These are phyloP conservation scores for Penicillium herquei DNA, from an alignment of 495 filamentous ascomycete species.

Conservation along the genomic window DNA sequence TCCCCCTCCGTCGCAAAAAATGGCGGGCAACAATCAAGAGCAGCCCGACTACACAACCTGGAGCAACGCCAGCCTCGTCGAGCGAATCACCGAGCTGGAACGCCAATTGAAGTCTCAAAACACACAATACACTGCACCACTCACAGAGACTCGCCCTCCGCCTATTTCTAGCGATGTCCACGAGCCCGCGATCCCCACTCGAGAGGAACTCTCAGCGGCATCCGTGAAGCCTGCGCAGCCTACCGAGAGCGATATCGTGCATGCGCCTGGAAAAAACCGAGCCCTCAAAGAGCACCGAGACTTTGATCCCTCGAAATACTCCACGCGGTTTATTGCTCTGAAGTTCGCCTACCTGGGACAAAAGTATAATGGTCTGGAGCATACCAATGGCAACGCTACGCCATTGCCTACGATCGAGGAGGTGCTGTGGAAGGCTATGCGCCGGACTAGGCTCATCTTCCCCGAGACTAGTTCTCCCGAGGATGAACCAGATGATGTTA, in stretches of 20 bases:
- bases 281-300: slow-evolving; percentile 40
- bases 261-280: slow-evolving; percentile 20
- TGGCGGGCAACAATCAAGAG: slow-evolving; percentile 9
- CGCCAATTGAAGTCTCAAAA: slow-evolving; percentile 51
- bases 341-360: slow-evolving; percentile 94
- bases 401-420: slow-evolving; percentile 84
- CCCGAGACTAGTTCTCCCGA: slow-evolving; percentile 49
- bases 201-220: slow-evolving; percentile 1
- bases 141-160: slow-evolving; percentile 7
- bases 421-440: slow-evolving; percentile 83
- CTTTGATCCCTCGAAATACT: slow-evolving; percentile 78
- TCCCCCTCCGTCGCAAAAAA: slow-evolving; percentile 8
- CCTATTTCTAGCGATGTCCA: slow-evolving; percentile 20
- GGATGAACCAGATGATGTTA: slow-evolving; percentile 28
- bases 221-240: slow-evolving; percentile 19
- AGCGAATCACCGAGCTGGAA: slow-evolving; percentile 65
- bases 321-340: slow-evolving; percentile 79
- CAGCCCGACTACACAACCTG: slow-evolving; percentile 55
- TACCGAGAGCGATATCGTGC: slow-evolving; percentile 28
- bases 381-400: slow-evolving; percentile 62
- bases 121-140: slow-evolving; percentile 32
- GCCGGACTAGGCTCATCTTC: slow-evolving; percentile 74
- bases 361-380: slow-evolving; percentile 87
- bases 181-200: slow-evolving; percentile 22
- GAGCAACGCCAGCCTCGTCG: slow-evolving; percentile 63